phyloP scores from a whole-genome alignment of 257 asterid genomes.

The Solanum corneliomulleri region DNA sequence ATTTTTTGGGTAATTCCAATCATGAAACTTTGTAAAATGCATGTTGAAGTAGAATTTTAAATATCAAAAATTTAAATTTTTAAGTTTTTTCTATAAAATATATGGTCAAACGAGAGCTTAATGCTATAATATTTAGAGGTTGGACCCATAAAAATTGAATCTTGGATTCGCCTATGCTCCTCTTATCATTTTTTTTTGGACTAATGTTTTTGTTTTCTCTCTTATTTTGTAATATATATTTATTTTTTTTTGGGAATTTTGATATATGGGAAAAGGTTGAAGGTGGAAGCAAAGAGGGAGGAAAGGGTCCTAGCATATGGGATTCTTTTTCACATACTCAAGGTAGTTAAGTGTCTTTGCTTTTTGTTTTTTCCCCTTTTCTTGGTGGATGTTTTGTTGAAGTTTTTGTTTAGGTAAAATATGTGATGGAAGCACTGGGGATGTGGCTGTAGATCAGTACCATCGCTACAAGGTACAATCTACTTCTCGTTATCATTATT shows the following conservation, averaged over 20 bases:
- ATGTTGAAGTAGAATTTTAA: neutral
- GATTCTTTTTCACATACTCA: constrained; percentile 34
- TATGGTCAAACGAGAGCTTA: neutral
- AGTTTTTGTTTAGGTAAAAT: constrained; percentile 21
- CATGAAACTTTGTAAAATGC: neutral
- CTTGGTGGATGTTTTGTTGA: neutral
- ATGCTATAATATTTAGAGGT: neutral
- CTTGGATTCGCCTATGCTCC: neutral
- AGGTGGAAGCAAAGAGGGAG: constrained; percentile 38
- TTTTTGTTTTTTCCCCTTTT: neutral
- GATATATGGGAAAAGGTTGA: constrained; percentile 19
- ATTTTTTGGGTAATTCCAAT: neutral
- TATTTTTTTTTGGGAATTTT: neutral
- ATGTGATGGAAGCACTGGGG: constrained; percentile 41
- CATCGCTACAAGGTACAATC: constrained; percentile 39
- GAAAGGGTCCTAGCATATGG: constrained; percentile 48
- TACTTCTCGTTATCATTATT: neutral
- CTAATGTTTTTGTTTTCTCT: neutral
- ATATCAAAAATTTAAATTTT: neutral
- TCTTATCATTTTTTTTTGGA: neutral
- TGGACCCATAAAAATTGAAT: neutral
- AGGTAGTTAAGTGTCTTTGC: constrained; percentile 9
- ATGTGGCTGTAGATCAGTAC: constrained; percentile 41
- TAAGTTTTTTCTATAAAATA: neutral
- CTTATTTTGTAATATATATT: neutral